Evolutionary conservation across 2,329 filamentous ascomycete species (phyloP).

Genomic region (Cladosporium oxysporum): DNA sequence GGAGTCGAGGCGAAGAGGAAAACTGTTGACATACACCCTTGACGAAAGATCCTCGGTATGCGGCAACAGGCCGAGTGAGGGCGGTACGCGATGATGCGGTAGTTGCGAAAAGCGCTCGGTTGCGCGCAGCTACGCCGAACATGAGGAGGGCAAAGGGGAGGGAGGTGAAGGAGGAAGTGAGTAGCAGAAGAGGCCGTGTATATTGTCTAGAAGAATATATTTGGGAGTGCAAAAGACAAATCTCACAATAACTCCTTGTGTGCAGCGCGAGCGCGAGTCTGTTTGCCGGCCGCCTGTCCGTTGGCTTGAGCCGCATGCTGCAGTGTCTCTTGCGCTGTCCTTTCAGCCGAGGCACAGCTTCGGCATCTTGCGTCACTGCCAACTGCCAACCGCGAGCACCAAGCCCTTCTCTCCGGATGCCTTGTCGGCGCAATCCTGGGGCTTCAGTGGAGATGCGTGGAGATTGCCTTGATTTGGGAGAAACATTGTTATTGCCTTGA

Average conservation of each 20-base stretch:
- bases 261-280: background rate
- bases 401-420: conserved; percentile 9
- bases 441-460: conserved; percentile 5
- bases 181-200: background rate
- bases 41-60: conserved; percentile 21
- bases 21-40: conserved; percentile 10
- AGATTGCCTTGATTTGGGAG: background rate
- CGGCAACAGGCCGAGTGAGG: conserved; percentile 17
- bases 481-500: background rate
- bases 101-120: conserved; percentile 27
- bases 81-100: conserved; percentile 18
- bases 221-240: background rate
- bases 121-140: conserved; percentile 31
- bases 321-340: conserved; percentile 5
- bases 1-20: background rate
- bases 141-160: conserved; percentile 22
- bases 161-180: background rate
- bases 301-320: conserved; percentile 11
- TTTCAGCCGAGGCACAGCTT: conserved; percentile 11
- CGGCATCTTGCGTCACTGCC: background rate
- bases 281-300: conserved; percentile 10
- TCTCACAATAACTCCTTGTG: conserved; percentile 1
- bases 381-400: background rate
- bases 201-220: background rate
- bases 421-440: background rate